phyloP scores from a whole-genome alignment of 208 protist species.

The Trypanosoma melophagium region DNA sequence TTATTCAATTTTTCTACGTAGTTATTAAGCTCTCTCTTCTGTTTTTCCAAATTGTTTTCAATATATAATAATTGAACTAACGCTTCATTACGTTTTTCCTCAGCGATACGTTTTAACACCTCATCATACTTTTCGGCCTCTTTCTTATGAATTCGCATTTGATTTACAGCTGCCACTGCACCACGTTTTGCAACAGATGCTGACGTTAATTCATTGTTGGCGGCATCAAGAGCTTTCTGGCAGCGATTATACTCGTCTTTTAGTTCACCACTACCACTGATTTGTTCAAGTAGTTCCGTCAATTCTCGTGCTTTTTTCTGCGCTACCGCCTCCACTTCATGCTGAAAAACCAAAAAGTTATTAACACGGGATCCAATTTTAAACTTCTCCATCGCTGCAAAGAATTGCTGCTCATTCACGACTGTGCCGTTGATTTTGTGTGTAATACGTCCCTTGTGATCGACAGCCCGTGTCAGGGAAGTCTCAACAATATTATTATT shows the following conservation, averaged over 20 bases:
- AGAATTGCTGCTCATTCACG: slow-evolving; percentile 84
- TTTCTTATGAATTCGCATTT: slow-evolving; percentile 95
- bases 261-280: slow-evolving; percentile 93
- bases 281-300: slow-evolving; percentile 95
- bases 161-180: slow-evolving; percentile 89
- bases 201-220: slow-evolving; percentile 74
- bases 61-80: slow-evolving; percentile 92
- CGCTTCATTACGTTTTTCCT: slow-evolving; percentile 64
- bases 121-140: slow-evolving; percentile 93
- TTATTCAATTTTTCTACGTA: slow-evolving; percentile 54
- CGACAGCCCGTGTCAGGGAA: slow-evolving; percentile 76
- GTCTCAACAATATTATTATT: slow-evolving; percentile 42
- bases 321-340: slow-evolving; percentile 96
- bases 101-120: slow-evolving; percentile 40
- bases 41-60: slow-evolving; percentile 68
- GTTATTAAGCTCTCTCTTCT: slow-evolving; percentile 62
- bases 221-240: slow-evolving; percentile 60
- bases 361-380: slow-evolving; percentile 87
- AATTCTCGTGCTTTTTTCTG: slow-evolving; percentile 94
- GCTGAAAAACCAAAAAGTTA: slow-evolving; percentile 97
- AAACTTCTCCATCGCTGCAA: slow-evolving; percentile 64
- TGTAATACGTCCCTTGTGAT: slow-evolving; percentile 45
- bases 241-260: slow-evolving; percentile 92
- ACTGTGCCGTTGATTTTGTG: slow-evolving; percentile 80
- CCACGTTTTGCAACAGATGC: slow-evolving; percentile 90